Conservation (phyloP, 2,329 filamentous ascomycete genomes). For the Aspergillus sp. region DNA sequence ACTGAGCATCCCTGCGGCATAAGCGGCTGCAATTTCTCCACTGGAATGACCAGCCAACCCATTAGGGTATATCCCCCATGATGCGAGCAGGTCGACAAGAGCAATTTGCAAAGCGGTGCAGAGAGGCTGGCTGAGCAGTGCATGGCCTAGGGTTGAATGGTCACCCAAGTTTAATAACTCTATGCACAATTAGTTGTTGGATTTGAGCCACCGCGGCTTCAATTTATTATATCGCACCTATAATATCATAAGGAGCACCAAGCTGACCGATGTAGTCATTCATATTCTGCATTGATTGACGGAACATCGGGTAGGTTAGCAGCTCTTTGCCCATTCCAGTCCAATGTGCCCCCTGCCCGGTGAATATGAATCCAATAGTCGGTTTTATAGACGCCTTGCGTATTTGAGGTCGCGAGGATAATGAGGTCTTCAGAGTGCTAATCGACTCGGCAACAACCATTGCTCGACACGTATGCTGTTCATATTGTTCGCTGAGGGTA, state of each 20-base stretch:
- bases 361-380: conserved; percentile 28
- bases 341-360: conserved; percentile 39
- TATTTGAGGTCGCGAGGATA: conserved; percentile 5
- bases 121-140: conserved; percentile 21
- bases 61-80: conserved; percentile 22
- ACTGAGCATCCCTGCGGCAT: background rate
- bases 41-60: conserved; percentile 27
- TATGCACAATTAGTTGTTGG: no score
- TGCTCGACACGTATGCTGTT: conserved; percentile 19
- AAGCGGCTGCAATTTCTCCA: conserved; percentile 32
- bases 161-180: conserved; percentile 7
- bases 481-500: conserved; percentile 22
- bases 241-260: conserved; percentile 18
- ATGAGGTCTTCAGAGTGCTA: background rate
- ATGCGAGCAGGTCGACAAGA: conserved; percentile 23
- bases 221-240: conserved; percentile 15
- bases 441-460: conserved; percentile 10
- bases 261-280: conserved; percentile 13
- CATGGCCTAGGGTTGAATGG: conserved; percentile 10
- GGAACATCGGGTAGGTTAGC: conserved; percentile 22
- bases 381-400: conserved; percentile 10
- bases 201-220: no score
- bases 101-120: conserved; percentile 27
- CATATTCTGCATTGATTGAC: conserved; percentile 13
- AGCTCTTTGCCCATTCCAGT: conserved; percentile 31